Conservation (phyloP, 2,329 filamentous ascomycete genomes). For the Aspergillus viridinutans region DNA sequence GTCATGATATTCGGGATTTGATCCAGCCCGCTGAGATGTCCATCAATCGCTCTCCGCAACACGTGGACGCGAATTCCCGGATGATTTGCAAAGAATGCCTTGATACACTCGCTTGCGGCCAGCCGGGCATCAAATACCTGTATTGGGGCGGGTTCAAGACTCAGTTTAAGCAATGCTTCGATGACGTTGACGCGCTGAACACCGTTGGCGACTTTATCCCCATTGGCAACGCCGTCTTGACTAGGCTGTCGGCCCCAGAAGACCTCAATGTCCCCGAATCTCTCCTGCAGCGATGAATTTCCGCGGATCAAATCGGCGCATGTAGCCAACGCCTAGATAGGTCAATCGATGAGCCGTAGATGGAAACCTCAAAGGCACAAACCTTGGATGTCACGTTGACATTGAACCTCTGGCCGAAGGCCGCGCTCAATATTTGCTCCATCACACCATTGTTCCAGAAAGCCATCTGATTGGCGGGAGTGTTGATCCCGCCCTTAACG, state of each 20-base stretch:
- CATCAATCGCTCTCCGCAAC: conserved; percentile 80
- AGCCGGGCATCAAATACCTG: conserved; percentile 74
- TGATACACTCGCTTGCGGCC: conserved; percentile 83
- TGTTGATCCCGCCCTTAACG: conserved; percentile 72
- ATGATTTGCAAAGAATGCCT: conserved; percentile 86
- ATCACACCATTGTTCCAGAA: conserved; percentile 82
- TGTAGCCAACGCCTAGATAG: conserved; percentile 65
- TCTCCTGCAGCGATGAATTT: conserved; percentile 76
- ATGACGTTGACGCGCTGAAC: conserved; percentile 76
- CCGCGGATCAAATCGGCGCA: conserved; percentile 85
- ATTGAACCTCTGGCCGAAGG: conserved; percentile 70
- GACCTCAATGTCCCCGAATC: conserved; percentile 83
- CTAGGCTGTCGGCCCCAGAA: conserved; percentile 31
- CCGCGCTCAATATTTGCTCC: conserved; percentile 73
- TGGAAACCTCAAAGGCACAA: neutral
- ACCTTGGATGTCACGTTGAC: conserved; percentile 79
- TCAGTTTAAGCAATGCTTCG: conserved; percentile 81
- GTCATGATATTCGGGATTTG: conserved; percentile 86
- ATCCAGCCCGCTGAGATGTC: conserved; percentile 70
- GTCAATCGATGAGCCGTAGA: conserved; percentile 10
- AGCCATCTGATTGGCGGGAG: conserved; percentile 74
- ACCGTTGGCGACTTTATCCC: conserved; percentile 42
- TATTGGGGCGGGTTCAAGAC: conserved; percentile 62
- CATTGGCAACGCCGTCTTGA: conserved; percentile 28
- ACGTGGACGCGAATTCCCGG: conserved; percentile 80